Conservation (phyloP, 208 protist genomes). For the Herpetomonas muscarum region DNA sequence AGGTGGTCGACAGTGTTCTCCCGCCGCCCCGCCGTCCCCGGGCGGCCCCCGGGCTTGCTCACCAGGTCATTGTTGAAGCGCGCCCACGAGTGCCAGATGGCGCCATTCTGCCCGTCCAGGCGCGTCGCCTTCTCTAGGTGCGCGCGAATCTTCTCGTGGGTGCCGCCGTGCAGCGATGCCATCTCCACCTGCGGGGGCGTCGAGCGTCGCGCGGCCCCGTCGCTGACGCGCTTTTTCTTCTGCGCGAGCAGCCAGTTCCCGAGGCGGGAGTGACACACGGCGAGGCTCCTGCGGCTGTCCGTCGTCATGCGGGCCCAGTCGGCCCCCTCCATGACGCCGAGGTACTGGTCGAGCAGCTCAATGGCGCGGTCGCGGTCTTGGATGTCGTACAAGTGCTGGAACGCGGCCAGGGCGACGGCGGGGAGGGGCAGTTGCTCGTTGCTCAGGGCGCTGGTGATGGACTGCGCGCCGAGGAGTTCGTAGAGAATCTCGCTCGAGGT, state of each 20-base stretch:
- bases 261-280: slow-evolving; percentile 80
- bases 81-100: slow-evolving; percentile 98
- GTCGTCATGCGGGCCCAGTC: slow-evolving; percentile 4
- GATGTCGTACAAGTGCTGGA: slow-evolving; percentile 88
- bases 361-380: slow-evolving; percentile 63
- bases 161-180: slow-evolving; percentile 3
- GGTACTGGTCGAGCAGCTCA: slow-evolving; percentile 62
- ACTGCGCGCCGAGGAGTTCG: slow-evolving; percentile 76
- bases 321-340: slow-evolving; percentile 41
- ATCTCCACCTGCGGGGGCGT: slow-evolving; percentile 7
- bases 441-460: slow-evolving; percentile 53
- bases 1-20: slow-evolving; percentile 53
- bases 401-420: slow-evolving; percentile 69
- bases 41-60: slow-evolving; percentile 7
- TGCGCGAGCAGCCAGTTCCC: slow-evolving; percentile 71
- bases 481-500: slow-evolving; percentile 89
- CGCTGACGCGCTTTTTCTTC: slow-evolving; percentile 6
- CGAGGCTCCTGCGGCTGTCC: slow-evolving; percentile 38
- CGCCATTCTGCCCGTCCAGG: slow-evolving; percentile 92
- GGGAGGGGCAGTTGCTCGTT: slow-evolving; percentile 53
- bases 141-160: slow-evolving; percentile 36
- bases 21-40: slow-evolving; percentile 6
- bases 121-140: slow-evolving; percentile 74
- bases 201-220: background rate
- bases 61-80: slow-evolving; percentile 92